These are phyloP conservation scores for Penicillium crystallinum DNA, from an alignment of 495 filamentous ascomycete genomes.

Conservation along the genomic window DNA sequence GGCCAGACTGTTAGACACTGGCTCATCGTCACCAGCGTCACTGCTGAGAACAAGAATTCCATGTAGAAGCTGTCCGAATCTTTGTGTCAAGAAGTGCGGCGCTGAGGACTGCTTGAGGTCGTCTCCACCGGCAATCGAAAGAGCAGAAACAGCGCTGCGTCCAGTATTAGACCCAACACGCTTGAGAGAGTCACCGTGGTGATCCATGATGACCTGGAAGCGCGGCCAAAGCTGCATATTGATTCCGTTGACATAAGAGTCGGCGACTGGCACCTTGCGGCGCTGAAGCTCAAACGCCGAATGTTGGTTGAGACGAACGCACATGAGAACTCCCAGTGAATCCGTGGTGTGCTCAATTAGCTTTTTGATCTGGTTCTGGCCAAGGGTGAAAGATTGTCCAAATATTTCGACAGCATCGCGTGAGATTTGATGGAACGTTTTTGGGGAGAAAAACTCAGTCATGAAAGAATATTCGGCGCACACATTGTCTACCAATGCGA, in stretches of 20 bases:
- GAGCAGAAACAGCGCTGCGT: constrained; percentile 46
- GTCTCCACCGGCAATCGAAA: constrained; percentile 53
- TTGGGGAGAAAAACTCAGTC: constrained; percentile 76
- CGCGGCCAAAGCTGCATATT: constrained; percentile 96
- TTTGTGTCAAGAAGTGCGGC: constrained; percentile 85
- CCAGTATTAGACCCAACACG: constrained; percentile 49
- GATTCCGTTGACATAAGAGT: constrained; percentile 88
- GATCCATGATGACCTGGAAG: constrained; percentile 88
- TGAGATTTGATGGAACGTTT: constrained; percentile 51
- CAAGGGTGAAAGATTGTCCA: constrained; percentile 74
- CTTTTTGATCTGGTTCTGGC: constrained; percentile 67
- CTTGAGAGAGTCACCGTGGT: constrained; percentile 82
- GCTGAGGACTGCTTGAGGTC: constrained; percentile 70
- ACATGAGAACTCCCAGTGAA: constrained; percentile 78
- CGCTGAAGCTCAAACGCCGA: constrained; percentile 89
- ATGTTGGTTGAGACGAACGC: constrained; percentile 90
- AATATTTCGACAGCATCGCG: constrained; percentile 77
- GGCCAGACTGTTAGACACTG: constrained; percentile 71
- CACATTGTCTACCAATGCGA: constrained; percentile 88
- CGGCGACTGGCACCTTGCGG: constrained; percentile 79
- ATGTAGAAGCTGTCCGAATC: constrained; percentile 85
- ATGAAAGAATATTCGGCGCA: constrained; percentile 95
- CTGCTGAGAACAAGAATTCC: constrained; percentile 75
- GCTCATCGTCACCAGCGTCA: constrained; percentile 90
- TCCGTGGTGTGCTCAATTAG: constrained; percentile 74